Percentiles rank a stretch among this genome's conserved stretches.
phyloP scores from a whole-genome alignment of 1,284 basidiomycete species.

The Ceratobasidium sp. region DNA sequence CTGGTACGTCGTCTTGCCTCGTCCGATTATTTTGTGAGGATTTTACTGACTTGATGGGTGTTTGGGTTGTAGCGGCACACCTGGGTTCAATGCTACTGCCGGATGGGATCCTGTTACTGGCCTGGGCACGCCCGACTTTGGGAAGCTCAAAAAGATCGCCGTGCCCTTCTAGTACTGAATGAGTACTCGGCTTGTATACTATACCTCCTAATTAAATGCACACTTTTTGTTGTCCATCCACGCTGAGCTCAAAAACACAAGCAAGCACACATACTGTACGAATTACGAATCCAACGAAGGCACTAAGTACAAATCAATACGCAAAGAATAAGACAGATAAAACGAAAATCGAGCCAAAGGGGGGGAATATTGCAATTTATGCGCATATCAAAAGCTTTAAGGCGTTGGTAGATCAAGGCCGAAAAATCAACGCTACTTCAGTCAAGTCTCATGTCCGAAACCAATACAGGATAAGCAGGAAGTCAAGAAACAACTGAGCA shows the following conservation, averaged over 20 bases:
- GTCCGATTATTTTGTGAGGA: background rate
- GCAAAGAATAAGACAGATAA: background rate
- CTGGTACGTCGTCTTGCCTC: slow-evolving; percentile 21
- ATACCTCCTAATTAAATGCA: background rate
- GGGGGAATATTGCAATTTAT: background rate
- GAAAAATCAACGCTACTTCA: slow-evolving; percentile 1
- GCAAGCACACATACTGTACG: background rate
- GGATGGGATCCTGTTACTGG: slow-evolving; percentile 48
- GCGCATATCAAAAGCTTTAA: background rate
- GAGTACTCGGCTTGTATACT: background rate
- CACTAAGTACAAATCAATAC: background rate
- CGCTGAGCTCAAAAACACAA: background rate
- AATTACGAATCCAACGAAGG: background rate
- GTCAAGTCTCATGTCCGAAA: background rate
- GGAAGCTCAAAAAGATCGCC: slow-evolving; percentile 26
- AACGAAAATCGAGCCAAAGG: background rate
- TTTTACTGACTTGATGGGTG: background rate
- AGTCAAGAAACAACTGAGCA: too few species aligned
- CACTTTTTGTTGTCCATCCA: background rate
- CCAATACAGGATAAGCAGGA: too few species aligned
- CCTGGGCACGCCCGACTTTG: slow-evolving; percentile 44
- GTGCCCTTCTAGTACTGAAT: background rate
- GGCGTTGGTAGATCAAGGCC: too few species aligned
- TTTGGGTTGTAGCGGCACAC: slow-evolving; percentile 25
- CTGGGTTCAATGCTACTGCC: slow-evolving; percentile 46